phyloP scores from a whole-genome alignment of 2,329 filamentous ascomycete genomes.

The Cladosporium austrohemisphaericum region DNA sequence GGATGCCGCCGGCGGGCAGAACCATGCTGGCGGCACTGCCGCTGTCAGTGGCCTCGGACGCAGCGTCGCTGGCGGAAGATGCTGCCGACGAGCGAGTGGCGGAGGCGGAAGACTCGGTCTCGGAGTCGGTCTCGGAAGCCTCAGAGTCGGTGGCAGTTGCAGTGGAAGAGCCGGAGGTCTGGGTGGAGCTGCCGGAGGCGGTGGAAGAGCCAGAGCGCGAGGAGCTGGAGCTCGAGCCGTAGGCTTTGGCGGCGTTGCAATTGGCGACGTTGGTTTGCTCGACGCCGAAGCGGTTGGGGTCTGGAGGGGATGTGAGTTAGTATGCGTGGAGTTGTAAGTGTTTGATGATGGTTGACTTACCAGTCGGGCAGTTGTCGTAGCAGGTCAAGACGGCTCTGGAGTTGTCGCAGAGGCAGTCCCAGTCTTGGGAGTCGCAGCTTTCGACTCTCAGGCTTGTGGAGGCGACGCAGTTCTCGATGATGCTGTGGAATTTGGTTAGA shows the following conservation, averaged over 20 bases:
- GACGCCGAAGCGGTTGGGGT: slow-evolving; percentile 33
- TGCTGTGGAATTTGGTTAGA: slow-evolving; percentile 34
- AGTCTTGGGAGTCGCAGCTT: slow-evolving; percentile 47
- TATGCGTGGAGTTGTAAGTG: neutral
- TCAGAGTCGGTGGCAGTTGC: slow-evolving; percentile 11
- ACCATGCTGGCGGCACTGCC: slow-evolving; percentile 16
- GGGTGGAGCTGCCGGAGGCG: neutral
- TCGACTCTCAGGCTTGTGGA: slow-evolving; percentile 41
- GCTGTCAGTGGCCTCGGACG: slow-evolving; percentile 11
- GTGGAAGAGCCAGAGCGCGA: neutral
- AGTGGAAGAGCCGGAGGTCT: neutral
- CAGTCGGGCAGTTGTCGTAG: slow-evolving; percentile 60
- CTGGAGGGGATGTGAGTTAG: slow-evolving; percentile 27
- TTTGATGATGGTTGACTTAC: slow-evolving; percentile 20
- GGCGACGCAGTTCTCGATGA: slow-evolving; percentile 48
- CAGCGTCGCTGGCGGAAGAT: slow-evolving; percentile 13
- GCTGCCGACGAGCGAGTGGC: neutral
- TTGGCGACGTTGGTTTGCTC: slow-evolving; percentile 35
- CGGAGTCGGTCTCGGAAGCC: slow-evolving; percentile 6
- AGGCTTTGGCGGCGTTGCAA: slow-evolving; percentile 33
- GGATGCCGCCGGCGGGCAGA: slow-evolving; percentile 16
- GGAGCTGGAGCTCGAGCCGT: slow-evolving; percentile 19
- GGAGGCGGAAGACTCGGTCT: neutral
- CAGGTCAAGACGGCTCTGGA: slow-evolving; percentile 46
- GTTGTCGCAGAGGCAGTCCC: slow-evolving; percentile 56